Base-by-base conservation (phyloP, 1,139 yeast species). In the Lodderomyces orthopsilosis region DNA sequence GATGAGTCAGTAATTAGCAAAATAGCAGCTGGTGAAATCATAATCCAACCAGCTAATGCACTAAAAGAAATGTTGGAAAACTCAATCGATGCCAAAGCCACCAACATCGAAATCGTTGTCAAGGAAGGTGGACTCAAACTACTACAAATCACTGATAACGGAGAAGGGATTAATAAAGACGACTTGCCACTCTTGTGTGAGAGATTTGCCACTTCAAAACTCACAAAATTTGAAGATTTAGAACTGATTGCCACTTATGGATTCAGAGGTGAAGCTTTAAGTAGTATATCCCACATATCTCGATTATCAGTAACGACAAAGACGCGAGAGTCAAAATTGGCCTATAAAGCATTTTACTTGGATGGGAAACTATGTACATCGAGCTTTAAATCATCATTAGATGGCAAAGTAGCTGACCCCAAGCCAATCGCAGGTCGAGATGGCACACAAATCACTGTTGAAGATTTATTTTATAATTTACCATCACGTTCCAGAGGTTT, bases 21-120 rank as follows among this genome's bases (percentile, higher is more conserved):
- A 47, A 93, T 94, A 23, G 98, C 99, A 0, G 98, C 99, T 1
- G 98, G 98, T 0, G 98, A 94, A 65, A 89, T 94, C 65, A 88
- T 94, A 46, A 77, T 91, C 28, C 94, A 91, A 6, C 98, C 98
- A 0, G 87, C 94, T 2, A 93, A 93, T 54, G 82, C 84, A 0
- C 59, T 79, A 26, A 79, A 79, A 52, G 84, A 79, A 54, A 57
- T 79, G 57, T 57, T 79, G 37, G 84, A 79, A 51, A 79, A 79
- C 55, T 66, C 80, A 6, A 75, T 77, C 17, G 83, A 77, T 52
- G 83, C 82, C 1, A 53, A 61, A 2, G 56, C 81, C 8, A 62
- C 79, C 5, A 62, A 67, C 52, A 66, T 79, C 13, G 83, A 78
- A 22, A 65, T 79, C 15, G 53, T 72, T 5, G 77, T 77, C 21